Evolutionary conservation across 495 filamentous ascomycete genomes (phyloP), one percentile per base, ranked within the genome.

Genomic region (Trichoderma erinaceum): DNA sequence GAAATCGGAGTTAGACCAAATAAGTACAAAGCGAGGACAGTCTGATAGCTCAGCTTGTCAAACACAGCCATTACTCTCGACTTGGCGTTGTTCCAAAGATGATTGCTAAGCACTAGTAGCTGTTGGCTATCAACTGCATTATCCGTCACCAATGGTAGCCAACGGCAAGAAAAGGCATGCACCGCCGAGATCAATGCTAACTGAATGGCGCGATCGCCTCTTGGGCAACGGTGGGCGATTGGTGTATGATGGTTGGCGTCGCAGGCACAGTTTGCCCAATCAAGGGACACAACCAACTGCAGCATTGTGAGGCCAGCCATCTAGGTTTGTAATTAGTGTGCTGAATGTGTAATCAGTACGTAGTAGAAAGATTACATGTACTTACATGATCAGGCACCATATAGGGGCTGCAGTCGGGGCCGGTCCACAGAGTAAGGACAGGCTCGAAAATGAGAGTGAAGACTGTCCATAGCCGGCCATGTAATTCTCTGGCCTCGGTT

Each of bases 41-140:
- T 61, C 7, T 61, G 52, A 21, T 61, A 61, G 52, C 52, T 61
- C 21, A 61, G 23, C 21, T 61, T 61, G 23, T 61, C 52, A 29
- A 61, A 61, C 1, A 61, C 23, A 7, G 52, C 13, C 21, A 61
- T 27, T 2, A 61, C 52, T 61, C 52, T 61, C 13, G 52, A 27
- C 52, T 29, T 61, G 52, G 52, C 52, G 27, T 61, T 27, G 23
- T 61, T 21, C 52, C 52, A 61, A 3, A 61, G 52, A 10, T 18
- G 52, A 29, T 29, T 23, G 23, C 52, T 23, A 27, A 61, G 25
- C 15, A 29, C 11, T 8, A 11, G 5, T 8, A 61, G 52, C 23
- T 61, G 52, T 23, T 61, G 21, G 21, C 8, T 61, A 16, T 61
- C 25, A 8, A 61, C 29, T 61, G 52, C 21, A 29, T 29, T 27